Evolutionary conservation across 768 basidiomycete genomes (phyloP).

Genomic region (Strobilomyces confusus): DNA sequence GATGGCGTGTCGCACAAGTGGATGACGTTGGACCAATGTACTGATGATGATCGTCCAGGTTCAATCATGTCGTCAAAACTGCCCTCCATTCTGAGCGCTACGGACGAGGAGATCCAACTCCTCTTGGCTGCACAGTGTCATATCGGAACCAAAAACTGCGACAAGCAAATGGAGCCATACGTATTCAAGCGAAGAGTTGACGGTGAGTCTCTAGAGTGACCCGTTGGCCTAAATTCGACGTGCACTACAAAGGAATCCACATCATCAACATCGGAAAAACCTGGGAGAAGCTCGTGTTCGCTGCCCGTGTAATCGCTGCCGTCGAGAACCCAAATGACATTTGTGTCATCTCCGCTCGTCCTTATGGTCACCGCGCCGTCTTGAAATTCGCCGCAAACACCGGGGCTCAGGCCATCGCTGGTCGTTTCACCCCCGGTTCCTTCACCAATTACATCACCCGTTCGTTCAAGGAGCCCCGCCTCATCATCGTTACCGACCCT

Average conservation of each 20-base stretch:
- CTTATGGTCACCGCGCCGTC: conserved; percentile 98
- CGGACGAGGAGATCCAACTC: conserved; percentile 96
- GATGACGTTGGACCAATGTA: conserved; percentile 25
- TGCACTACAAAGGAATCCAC: conserved; percentile 70
- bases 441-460: conserved; percentile 99
- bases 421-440: conserved; percentile 97
- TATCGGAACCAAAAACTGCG: conserved; percentile 98
- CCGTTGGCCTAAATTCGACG: conserved; percentile 12
- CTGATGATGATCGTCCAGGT: conserved; percentile 34
- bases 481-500: conserved; percentile 98
- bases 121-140: conserved; percentile 95
- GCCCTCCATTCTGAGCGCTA: conserved; percentile 87
- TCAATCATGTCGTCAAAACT: conserved; percentile 77
- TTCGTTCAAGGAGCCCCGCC: conserved; percentile 99
- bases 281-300: conserved; percentile 98
- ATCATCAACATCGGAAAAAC: conserved; percentile 99
- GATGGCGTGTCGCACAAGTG: conserved; percentile 33
- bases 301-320: conserved; percentile 95
- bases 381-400: conserved; percentile 98
- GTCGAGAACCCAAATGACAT: conserved; percentile 98
- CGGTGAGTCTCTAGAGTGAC: conserved; percentile 52
- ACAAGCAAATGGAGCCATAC: conserved; percentile 98
- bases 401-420: conserved; percentile 97
- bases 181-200: conserved; percentile 96
- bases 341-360: conserved; percentile 96